Conservation (phyloP, 768 basidiomycete genomes). For the Stropharia rugosoannulata region DNA sequence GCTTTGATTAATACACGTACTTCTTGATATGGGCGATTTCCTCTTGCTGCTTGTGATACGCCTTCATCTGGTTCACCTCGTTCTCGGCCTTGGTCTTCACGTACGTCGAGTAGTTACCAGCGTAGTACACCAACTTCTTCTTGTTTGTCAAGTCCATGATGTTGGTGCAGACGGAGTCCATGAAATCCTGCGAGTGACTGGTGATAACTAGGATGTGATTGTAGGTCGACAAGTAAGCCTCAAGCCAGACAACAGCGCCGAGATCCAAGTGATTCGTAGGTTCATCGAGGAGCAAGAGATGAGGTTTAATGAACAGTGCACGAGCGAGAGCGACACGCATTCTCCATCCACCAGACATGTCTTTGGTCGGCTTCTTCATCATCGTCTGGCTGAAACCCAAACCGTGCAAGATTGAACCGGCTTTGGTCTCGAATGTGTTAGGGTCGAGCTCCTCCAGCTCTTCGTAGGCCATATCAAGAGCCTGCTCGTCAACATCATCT, state of each 20-base stretch:
- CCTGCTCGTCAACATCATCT: constrained; percentile 84
- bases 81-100: constrained; percentile 96
- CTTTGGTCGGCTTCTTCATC: constrained; percentile 97
- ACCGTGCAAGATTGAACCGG: constrained; percentile 95
- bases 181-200: constrained; percentile 99
- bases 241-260: constrained; percentile 98
- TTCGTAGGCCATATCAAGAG: constrained; percentile 89
- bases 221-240: constrained; percentile 96
- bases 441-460: constrained; percentile 98
- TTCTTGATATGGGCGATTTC: constrained; percentile 99
- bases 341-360: constrained; percentile 99
- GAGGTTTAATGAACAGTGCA: constrained; percentile 95
- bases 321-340: constrained; percentile 98
- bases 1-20: constrained; percentile 38
- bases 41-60: constrained; percentile 97
- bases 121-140: constrained; percentile 94
- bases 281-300: constrained; percentile 92
- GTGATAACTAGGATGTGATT: constrained; percentile 98
- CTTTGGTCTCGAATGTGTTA: constrained; percentile 92
- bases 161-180: constrained; percentile 97
- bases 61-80: constrained; percentile 99
- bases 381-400: constrained; percentile 87
- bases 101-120: constrained; percentile 96
- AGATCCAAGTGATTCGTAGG: constrained; percentile 93
- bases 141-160: constrained; percentile 93